These are phyloP conservation scores for Didymella lethalis DNA, from an alignment of 2,329 filamentous ascomycete species.

Conservation along the genomic window DNA sequence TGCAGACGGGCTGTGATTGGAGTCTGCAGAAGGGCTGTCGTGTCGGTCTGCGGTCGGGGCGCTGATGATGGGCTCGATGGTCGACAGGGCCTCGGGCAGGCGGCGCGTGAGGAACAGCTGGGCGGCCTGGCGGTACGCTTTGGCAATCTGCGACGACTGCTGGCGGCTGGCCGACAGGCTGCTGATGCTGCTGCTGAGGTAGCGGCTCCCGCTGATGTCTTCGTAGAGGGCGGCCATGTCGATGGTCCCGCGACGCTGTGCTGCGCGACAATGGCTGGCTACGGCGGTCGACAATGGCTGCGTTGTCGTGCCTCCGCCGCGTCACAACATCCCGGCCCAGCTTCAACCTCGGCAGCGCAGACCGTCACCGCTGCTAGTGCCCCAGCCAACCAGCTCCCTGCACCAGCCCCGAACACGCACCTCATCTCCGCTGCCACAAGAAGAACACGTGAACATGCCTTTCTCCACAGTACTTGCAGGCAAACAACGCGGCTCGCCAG, in stretches of 20 bases:
- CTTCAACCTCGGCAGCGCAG: constrained; percentile 18
- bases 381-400: neutral
- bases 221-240: constrained; percentile 58
- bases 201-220: constrained; percentile 63
- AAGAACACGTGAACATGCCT: constrained; percentile 7
- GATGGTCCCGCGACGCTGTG: too few relatives aligned
- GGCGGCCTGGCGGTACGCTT: constrained; percentile 91
- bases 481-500: neutral
- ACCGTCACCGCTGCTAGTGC: constrained; percentile 10
- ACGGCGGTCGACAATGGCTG: too few relatives aligned
- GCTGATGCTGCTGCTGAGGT: constrained; percentile 72
- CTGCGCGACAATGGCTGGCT: neutral
- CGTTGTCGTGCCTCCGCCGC: constrained; percentile 4
- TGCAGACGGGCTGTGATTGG: constrained; percentile 31
- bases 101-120: constrained; percentile 94
- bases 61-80: constrained; percentile 83
- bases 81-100: constrained; percentile 86
- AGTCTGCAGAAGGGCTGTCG: constrained; percentile 29
- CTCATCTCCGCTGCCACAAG: constrained; percentile 3
- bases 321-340: constrained; percentile 15
- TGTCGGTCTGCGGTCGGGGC: constrained; percentile 43
- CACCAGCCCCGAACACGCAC: neutral
- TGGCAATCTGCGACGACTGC: constrained; percentile 77
- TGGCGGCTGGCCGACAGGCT: constrained; percentile 73
- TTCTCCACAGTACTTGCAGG: neutral